Base-by-base conservation (phyloP, 139 green algal species). In the Auxenochlorella pyrenoidosa region DNA sequence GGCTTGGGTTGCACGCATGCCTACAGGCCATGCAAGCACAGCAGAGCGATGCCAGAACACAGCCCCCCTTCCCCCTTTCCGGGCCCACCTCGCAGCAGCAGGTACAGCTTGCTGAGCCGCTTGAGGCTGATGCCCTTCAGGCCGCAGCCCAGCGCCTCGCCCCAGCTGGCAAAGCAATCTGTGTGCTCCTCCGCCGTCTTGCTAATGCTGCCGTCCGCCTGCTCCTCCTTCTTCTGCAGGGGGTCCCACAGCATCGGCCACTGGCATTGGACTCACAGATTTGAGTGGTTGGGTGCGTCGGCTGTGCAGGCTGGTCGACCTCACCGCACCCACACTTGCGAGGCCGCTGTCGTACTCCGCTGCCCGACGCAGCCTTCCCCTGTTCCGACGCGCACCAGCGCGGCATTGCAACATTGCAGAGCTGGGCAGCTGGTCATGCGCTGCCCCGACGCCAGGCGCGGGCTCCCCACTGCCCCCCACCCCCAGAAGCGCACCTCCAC, bases 101-200 rank as follows among this genome's bases (percentile, higher is more conserved):
- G 88, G 73, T 89, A 91, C 5, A 93, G 85, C 73, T 87, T 83
- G 83, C 87, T 80, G 18, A 87, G 81, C 41, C 79, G 59, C 77
- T 89, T 83, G 5, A 71, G 59, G 75, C 30, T 84, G 40, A 84
- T 40, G 30, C 66, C 86, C 28, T 76, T 12, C 75, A 90, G 44
- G 44, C 51, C 44, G 66, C 70, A 79, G 44, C 30, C 47, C 34
- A 90, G 59, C n/a, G 90, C 84, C n/a, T 54, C n/a, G 3, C 28
- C 63, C 75, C 89, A 87, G 47, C 84, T 36, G 19, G 85, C n/a
- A 75, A 82, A 91, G 15, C 36, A 44, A 1, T 43, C 84, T n/a
- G n/a, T 85, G 78, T 76, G 85, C 84, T 86, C 22, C 66, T 86
- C 38, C 28, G 70, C 34, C 30, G 38, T n/a, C 41, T 88, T 83